phyloP scores from a whole-genome alignment of 305 asterid species.

The Fraxinus sp. region DNA sequence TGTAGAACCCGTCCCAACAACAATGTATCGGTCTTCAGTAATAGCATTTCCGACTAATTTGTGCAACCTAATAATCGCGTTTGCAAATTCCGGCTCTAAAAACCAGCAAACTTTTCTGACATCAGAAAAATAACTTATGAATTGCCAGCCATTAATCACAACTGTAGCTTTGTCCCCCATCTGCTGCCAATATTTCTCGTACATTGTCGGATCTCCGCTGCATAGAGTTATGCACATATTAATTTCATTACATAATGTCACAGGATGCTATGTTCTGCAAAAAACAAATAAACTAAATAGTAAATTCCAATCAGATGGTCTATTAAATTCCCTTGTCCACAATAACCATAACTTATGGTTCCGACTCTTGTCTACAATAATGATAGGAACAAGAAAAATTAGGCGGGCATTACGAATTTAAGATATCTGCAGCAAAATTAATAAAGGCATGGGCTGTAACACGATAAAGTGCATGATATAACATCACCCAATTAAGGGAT shows the following conservation, averaged over 20 bases:
- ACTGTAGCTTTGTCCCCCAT: constrained; percentile 63
- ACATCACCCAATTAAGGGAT: constrained; percentile 39
- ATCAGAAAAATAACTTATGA: constrained; percentile 83
- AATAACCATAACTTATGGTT: neutral
- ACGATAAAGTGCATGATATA: constrained; percentile 22
- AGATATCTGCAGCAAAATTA: neutral
- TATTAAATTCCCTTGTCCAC: neutral
- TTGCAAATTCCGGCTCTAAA: constrained; percentile 69
- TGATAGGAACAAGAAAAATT: neutral
- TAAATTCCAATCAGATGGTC: neutral
- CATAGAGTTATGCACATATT: neutral
- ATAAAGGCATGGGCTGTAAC: constrained; percentile 3
- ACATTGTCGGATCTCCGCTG: constrained; percentile 97
- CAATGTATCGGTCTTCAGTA: constrained; percentile 66
- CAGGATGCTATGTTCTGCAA: neutral
- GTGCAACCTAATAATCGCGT: constrained; percentile 65
- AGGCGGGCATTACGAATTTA: neutral
- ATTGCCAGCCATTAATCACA: constrained; percentile 80
- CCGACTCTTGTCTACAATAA: neutral
- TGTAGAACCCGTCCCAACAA: constrained; percentile 88
- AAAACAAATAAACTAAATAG: neutral
- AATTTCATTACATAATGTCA: neutral
- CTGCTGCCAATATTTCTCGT: constrained; percentile 72
- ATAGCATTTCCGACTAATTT: constrained; percentile 73
- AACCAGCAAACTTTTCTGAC: constrained; percentile 74